Percentiles rank a stretch among this genome's conserved stretches.
These are phyloP conservation scores for Protomyces gravidus DNA, from an alignment of 1,139 yeast species.

Conservation along the genomic window DNA sequence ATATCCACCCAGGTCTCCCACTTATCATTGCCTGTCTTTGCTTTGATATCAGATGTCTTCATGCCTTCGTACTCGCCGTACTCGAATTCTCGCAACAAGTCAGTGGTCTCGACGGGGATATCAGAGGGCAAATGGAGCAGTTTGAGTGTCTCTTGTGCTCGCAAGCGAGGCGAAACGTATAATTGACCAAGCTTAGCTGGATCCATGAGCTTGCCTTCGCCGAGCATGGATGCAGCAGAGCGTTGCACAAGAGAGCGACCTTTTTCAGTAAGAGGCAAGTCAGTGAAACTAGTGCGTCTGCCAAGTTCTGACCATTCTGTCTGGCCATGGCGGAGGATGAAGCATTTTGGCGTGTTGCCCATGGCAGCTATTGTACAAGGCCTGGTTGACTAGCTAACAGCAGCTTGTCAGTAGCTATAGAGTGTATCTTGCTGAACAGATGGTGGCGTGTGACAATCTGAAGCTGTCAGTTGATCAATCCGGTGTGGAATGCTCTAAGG, in stretches of 20 bases:
- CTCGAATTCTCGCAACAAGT: conserved; percentile 85
- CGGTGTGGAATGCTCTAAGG: too few species aligned
- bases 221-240: conserved; percentile 69
- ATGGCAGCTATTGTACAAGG: too few species aligned
- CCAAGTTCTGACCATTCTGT: conserved; percentile 95
- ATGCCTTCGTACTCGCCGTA: conserved; percentile 94
- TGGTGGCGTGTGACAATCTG: too few species aligned
- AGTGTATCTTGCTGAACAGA: too few species aligned
- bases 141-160: conserved; percentile 73
- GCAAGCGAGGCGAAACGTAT: conserved; percentile 69
- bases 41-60: conserved; percentile 60
- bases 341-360: background rate
- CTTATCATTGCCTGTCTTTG: conserved; percentile 62
- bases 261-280: conserved; percentile 66
- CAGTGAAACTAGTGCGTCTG: conserved; percentile 83
- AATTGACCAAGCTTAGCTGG: conserved; percentile 61
- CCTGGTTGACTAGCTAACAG: too few species aligned
- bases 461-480: too few species aligned
- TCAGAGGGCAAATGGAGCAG: conserved; percentile 49
- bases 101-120: conserved; percentile 42
- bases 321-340: conserved; percentile 48
- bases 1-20: conserved; percentile 94
- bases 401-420: too few species aligned
- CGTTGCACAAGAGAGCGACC: conserved; percentile 72
- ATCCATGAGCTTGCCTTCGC: conserved; percentile 56